Conservation (phyloP, 345 rosid genomes). For the Streptanthus diversifolius region DNA sequence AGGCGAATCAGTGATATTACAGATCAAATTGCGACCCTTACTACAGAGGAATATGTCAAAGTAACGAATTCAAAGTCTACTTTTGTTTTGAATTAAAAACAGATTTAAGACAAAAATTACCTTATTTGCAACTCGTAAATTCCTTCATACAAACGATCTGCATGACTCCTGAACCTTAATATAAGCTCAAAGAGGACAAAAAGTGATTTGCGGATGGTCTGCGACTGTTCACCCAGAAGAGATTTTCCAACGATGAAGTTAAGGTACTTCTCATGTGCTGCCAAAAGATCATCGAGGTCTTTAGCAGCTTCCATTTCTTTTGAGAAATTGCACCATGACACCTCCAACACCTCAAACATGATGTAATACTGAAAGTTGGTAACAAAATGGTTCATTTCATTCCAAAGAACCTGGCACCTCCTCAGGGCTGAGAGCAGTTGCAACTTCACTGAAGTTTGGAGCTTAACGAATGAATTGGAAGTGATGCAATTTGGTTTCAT, state of each 20-base stretch:
- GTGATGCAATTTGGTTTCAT: constrained; percentile 98
- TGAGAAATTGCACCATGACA: constrained; percentile 88
- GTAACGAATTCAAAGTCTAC: neutral
- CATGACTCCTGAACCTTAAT: constrained; percentile 78
- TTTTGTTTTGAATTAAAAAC: neutral
- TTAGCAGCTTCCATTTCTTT: constrained; percentile 86
- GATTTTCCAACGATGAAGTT: constrained; percentile 82
- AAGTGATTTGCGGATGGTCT: constrained; percentile 67
- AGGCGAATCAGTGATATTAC: neutral
- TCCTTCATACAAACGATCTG: constrained; percentile 86
- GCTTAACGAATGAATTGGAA: constrained; percentile 69
- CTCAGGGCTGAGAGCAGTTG: constrained; percentile 81
- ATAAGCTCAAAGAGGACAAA: constrained; percentile 89
- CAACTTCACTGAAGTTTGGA: constrained; percentile 63
- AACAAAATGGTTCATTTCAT: constrained; percentile 97
- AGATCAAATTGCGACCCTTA: neutral
- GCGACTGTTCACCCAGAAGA: constrained; percentile 88
- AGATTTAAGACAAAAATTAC: constrained; percentile 35
- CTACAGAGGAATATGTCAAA: neutral
- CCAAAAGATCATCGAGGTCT: constrained; percentile 96
- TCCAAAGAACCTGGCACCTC: constrained; percentile 92
- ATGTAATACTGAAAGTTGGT: constrained; percentile 95
- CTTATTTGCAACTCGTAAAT: constrained; percentile 82
- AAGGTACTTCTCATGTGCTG: constrained; percentile 92
- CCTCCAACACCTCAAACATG: constrained; percentile 98